These are phyloP conservation scores for Ustilago bromivora DNA, from an alignment of 1,284 basidiomycete genomes.

Conservation along the genomic window DNA sequence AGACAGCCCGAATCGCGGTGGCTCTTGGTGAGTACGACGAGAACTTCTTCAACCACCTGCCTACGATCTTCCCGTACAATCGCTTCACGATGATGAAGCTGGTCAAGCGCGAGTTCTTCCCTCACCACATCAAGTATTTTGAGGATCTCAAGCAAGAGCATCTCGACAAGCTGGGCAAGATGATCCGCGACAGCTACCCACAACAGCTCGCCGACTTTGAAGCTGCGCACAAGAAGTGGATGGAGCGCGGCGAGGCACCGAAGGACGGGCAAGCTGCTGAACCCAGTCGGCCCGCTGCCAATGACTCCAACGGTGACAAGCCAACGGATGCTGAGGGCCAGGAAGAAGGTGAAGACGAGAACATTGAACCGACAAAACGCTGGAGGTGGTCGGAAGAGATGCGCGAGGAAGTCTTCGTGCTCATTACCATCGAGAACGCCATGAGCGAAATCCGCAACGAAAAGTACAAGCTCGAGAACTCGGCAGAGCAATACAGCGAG, in stretches of 20 bases:
- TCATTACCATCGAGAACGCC: constrained; percentile 66
- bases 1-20: constrained; percentile 83
- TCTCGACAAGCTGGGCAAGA: constrained; percentile 48
- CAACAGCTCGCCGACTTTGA: constrained; percentile 59
- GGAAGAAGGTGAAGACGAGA: constrained; percentile 39
- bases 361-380: constrained; percentile 55
- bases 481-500: constrained; percentile 61
- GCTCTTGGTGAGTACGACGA: constrained; percentile 88
- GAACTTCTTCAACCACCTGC: constrained; percentile 89
- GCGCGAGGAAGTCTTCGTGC: constrained; percentile 62
- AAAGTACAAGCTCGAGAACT: constrained; percentile 63
- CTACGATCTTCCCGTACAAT: constrained; percentile 89
- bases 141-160: constrained; percentile 62
- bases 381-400: constrained; percentile 66
- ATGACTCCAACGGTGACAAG: constrained; percentile 8
- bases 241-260: constrained; percentile 46
- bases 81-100: constrained; percentile 75
- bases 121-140: constrained; percentile 61
- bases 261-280: constrained; percentile 33
- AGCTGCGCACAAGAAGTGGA: constrained; percentile 47
- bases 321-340: constrained; percentile 37
- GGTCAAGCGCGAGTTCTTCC: constrained; percentile 66
- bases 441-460: constrained; percentile 66
- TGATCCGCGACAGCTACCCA: constrained; percentile 55
- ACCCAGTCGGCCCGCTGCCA: not conserved